Base-by-base conservation (phyloP, 75 land plant genomes). In the Sequoia sempervirens region DNA sequence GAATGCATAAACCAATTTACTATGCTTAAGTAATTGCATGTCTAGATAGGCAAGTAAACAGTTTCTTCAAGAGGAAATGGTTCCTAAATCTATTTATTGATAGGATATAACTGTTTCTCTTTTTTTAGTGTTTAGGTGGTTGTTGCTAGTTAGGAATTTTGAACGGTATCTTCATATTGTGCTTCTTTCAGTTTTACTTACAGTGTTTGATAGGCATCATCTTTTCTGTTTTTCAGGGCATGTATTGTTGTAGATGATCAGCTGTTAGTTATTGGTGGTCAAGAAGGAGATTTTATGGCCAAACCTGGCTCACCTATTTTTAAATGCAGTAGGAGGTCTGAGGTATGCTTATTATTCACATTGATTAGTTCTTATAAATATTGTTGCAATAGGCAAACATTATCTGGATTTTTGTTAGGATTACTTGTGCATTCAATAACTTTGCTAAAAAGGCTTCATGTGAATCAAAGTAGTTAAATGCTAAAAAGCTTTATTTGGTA, bases 231-330 rank as follows among this genome's bases (percentile, higher is more conserved):
- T 64, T 86, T 50, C 89, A 88, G 89, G 85, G 88, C 89, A 82
- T 88, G 89, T 79, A 68, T 88, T 82, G 89, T 88, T 75, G 82
- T 86, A 43, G 85, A 86, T 36, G 89, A 86, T 56, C 76, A 84
- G n/a, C 82, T 88, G 52, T 85, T 64, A 75, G 84, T 85, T 23
- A 85, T 87, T 70, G 88, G 88, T 69, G 88, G 88, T 50, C 88
- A 87, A 75, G 88, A 87, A 83, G 88, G 88, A 17, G 88, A 87
- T 78, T 87, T 86, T 50, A 85, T 68, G 36, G 88, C 88, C 15
- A 87, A 87, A 74, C 88, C 84, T 36, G 88, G 88, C 30, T 87
- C 88, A 47, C 88, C 81, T 11, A 82, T 86, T 54, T 87, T 87
- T 68, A 87, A 87, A 45, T 87, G 88, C 52, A n/a, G 84, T 64